phyloP scores from a whole-genome alignment of 2,329 filamentous ascomycete species.

The Trichoderma sp. region DNA sequence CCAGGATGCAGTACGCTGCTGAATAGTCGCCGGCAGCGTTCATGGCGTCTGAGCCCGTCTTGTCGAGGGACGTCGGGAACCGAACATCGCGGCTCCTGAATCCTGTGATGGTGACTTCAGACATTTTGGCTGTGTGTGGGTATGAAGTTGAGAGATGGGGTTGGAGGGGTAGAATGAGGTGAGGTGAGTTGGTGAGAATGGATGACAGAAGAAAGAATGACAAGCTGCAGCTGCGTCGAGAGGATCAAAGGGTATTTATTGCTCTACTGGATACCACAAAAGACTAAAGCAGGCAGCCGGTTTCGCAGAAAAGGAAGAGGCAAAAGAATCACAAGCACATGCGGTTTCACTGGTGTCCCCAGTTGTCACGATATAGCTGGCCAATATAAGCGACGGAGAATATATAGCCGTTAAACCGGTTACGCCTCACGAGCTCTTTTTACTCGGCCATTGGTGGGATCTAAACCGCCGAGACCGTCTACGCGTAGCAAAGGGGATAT shows the following conservation, averaged over 20 bases:
- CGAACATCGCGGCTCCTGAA: constrained; percentile 73
- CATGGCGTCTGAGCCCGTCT: constrained; percentile 97
- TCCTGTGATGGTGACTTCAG: constrained; percentile 69
- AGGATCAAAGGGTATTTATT: constrained; percentile 7
- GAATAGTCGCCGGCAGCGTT: constrained; percentile 93
- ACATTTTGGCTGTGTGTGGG: constrained; percentile 22
- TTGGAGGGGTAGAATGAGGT: neutral
- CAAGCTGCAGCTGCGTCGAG: neutral
- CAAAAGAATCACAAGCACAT: neutral
- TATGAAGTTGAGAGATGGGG: neutral
- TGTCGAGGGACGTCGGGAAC: constrained; percentile 90
- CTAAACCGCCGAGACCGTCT: neutral
- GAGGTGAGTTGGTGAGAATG: neutral
- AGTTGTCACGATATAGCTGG: neutral
- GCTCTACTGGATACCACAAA: neutral
- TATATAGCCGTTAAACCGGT: neutral
- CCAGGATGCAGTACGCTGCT: constrained; percentile 87
- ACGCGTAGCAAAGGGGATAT: neutral
- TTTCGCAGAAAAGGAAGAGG: neutral
- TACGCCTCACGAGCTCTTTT: neutral
- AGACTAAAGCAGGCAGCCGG: neutral
- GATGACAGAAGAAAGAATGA: neutral
- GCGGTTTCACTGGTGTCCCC: neutral
- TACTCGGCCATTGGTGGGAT: constrained; percentile 1
- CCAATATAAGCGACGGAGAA: constrained; percentile 16